Conservation (phyloP, 352 stramenopile genomes). For the Synura sp. region DNA sequence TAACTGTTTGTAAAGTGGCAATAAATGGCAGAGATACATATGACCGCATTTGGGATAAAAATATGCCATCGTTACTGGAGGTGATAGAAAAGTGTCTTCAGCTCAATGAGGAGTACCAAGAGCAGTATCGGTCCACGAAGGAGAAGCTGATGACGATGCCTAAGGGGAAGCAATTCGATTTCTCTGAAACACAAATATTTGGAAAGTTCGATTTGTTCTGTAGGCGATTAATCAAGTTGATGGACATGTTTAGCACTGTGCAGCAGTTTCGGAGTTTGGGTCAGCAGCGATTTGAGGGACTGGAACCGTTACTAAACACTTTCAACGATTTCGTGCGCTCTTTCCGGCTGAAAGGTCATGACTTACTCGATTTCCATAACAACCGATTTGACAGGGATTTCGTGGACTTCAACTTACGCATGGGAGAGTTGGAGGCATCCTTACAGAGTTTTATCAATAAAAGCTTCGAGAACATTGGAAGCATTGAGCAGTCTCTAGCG, state of each 20-base stretch:
- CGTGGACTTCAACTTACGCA: slow-evolving; percentile 86
- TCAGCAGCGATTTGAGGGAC: slow-evolving; percentile 78
- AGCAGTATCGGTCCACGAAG: slow-evolving; percentile 94
- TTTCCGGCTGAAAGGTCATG: slow-evolving; percentile 89
- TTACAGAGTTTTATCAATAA: slow-evolving; percentile 98
- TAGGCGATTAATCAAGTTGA: slow-evolving; percentile 93
- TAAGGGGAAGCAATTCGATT: slow-evolving; percentile 97
- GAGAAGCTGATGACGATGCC: slow-evolving; percentile 88
- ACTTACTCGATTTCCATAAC: slow-evolving; percentile 96
- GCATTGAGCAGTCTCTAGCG: slow-evolving; percentile 92
- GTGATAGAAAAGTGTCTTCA: slow-evolving; percentile 91
- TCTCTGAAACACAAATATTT: slow-evolving; percentile 97
- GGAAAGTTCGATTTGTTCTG: slow-evolving; percentile 98
- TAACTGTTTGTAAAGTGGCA: slow-evolving; percentile 91
- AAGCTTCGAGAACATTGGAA: slow-evolving; percentile 97
- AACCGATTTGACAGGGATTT: slow-evolving; percentile 92
- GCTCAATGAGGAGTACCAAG: slow-evolving; percentile 96
- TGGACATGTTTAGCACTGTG: slow-evolving; percentile 98
- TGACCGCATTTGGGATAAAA: slow-evolving; percentile 61
- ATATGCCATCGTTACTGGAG: slow-evolving; percentile 84
- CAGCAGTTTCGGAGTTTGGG: slow-evolving; percentile 86
- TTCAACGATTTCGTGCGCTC: slow-evolving; percentile 71
- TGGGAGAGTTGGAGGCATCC: slow-evolving; percentile 87
- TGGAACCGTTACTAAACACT: slow-evolving; percentile 85
- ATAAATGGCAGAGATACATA: slow-evolving; percentile 56